Evolutionary conservation across 108 stramenopile genomes (phyloP), one percentile per base, ranked within the genome.

Genomic region (Skeletonema costatum): DNA sequence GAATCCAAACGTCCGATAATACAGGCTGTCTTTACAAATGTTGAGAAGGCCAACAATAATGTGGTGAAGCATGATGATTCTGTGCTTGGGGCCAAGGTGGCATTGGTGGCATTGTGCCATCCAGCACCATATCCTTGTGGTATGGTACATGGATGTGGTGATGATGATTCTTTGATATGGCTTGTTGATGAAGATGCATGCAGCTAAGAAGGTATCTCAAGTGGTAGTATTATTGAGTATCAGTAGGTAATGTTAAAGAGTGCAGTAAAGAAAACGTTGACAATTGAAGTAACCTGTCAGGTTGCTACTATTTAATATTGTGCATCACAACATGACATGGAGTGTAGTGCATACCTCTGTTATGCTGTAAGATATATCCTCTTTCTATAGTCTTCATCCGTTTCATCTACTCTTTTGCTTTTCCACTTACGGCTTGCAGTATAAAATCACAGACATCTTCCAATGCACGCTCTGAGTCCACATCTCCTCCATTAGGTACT

Each of bases 111-210:
- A 36, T 71, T 90, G 77, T 61, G 51, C 31, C 75, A 83, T 59
- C 87, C 87, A 16, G 80, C 92, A 32, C 88, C 89, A 16, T 91
- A 76, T 85, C 94, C 94, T 9, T 91, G 90, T 70, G 87, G 79
- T 30, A 88, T 89, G 87, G 96, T 94, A 6, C 56, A 71, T 6
- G 44, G 67, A 16, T 51, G 64, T 64, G 36, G 59, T 38, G 71
- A 44, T 35, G 39, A 68, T 25, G 59, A 78, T 33, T 82, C 74
- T 10, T 71, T 96, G 32, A 76, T 84, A 11, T 97, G 91, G 88
- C 76, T 97, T 46, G 87, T 93, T 11, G 93, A 97, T 73, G 71
- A 44, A 36, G 93, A 90, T 76, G 96, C 92, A 21, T 41, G 39
- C 2, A 2, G 39, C 11, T 41, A 12, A 41, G 10, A 11, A 41